Percentiles rank a stretch among this genome's conserved stretches.
Evolutionary conservation across 1,284 basidiomycete genomes (phyloP).

Genomic region (Moesziomyces sp.): DNA sequence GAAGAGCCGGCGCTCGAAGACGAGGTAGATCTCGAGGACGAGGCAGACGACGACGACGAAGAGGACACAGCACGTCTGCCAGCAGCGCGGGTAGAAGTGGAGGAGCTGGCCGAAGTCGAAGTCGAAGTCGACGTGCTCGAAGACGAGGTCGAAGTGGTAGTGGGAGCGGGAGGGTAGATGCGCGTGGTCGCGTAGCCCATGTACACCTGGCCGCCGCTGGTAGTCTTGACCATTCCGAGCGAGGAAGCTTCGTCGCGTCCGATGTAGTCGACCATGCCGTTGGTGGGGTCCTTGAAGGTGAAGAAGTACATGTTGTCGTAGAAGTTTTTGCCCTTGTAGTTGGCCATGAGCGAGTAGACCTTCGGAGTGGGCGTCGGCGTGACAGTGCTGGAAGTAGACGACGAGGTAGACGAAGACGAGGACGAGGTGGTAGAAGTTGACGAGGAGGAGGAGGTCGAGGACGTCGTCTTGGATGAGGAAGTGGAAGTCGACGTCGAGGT

Average conservation of each 20-base stretch:
- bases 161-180: slow-evolving; percentile 25
- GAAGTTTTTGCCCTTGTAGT: slow-evolving; percentile 49
- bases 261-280: slow-evolving; percentile 50
- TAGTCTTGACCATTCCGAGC: slow-evolving; percentile 37
- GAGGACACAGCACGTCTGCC: neutral
- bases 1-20: slow-evolving; percentile 2
- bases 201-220: slow-evolving; percentile 33
- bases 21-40: slow-evolving; percentile 4
- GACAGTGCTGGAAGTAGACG: slow-evolving; percentile 17
- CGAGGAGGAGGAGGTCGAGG: neutral
- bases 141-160: slow-evolving; percentile 9
- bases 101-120: slow-evolving; percentile 6
- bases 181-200: slow-evolving; percentile 54
- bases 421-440: slow-evolving; percentile 1
- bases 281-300: slow-evolving; percentile 51
- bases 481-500: too few species aligned
- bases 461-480: neutral
- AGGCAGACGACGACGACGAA: slow-evolving; percentile 1
- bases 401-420: slow-evolving; percentile 7
- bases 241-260: slow-evolving; percentile 26
- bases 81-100: slow-evolving; percentile 8
- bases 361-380: slow-evolving; percentile 29
- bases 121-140: slow-evolving; percentile 1
- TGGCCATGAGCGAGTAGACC: slow-evolving; percentile 36
- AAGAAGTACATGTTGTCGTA: slow-evolving; percentile 59